Conservation (phyloP, 495 filamentous ascomycete species). For the Aspergillus haitiensis region DNA sequence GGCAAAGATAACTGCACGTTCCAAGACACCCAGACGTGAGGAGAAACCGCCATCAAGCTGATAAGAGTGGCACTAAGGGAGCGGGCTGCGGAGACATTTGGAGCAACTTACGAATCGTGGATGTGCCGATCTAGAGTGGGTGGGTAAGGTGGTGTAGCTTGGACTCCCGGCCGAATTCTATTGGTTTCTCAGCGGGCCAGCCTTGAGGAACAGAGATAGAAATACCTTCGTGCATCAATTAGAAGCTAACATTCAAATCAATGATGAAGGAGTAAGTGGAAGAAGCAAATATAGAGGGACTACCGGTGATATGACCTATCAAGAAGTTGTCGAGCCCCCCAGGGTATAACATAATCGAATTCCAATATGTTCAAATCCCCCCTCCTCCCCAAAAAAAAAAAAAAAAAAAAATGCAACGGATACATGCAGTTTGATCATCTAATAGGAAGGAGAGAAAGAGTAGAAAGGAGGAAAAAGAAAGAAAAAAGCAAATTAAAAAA, state of each 20-base stretch:
- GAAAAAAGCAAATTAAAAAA: neutral
- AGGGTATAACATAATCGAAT: too few relatives aligned
- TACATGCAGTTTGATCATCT: neutral
- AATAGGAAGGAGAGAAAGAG: neutral
- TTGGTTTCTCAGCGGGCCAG: conserved; percentile 15
- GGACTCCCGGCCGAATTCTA: conserved; percentile 19
- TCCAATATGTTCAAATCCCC: too few relatives aligned
- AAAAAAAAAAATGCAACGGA: neutral
- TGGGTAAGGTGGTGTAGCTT: conserved; percentile 17
- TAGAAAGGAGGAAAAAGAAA: neutral
- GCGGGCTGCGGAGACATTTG: conserved; percentile 30
- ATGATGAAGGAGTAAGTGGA: conserved; percentile 13
- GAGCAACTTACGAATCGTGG: conserved; percentile 25
- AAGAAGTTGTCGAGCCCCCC: neutral
- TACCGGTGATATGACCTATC: neutral
- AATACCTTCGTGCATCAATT: conserved; percentile 21
- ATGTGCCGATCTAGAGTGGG: conserved; percentile 25
- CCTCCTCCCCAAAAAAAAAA: neutral
- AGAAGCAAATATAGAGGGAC: conserved; percentile 9
- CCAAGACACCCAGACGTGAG: conserved; percentile 23
- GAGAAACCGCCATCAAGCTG: conserved; percentile 28
- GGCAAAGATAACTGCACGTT: conserved; percentile 25
- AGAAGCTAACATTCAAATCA: conserved; percentile 3
- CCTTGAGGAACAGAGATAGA: conserved; percentile 15
- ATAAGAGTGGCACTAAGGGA: conserved; percentile 30